Evolutionary conservation across 805 yeast genomes (phyloP).

Genomic region (Vanderwaltozyma yarrowii): DNA sequence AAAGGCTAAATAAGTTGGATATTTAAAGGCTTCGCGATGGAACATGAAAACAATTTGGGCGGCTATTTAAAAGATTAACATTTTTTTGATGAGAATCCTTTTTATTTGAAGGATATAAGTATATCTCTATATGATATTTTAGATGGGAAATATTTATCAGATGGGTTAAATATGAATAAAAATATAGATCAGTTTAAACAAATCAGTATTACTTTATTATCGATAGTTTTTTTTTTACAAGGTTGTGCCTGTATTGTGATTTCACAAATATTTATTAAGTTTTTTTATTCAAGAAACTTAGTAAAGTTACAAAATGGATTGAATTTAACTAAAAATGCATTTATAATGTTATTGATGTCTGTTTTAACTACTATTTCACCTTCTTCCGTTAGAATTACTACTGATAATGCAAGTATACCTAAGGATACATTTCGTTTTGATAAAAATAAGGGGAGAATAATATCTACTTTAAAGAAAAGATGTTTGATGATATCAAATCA

Average conservation of each 20-base stretch:
- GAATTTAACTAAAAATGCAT: conserved; percentile 48
- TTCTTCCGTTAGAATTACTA: conserved; percentile 40
- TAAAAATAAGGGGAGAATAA: conserved; percentile 13
- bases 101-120: too few species aligned
- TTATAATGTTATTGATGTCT: conserved; percentile 44
- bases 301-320: conserved; percentile 33
- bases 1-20: too few species aligned
- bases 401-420: conserved; percentile 31
- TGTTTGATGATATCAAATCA: conserved; percentile 74
- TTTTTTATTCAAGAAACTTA: conserved; percentile 26
- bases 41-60: too few species aligned
- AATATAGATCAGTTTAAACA: too few species aligned
- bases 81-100: too few species aligned
- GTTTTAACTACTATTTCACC: conserved; percentile 44
- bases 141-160: too few species aligned
- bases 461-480: conserved; percentile 34
- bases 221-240: conserved; percentile 2
- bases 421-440: conserved; percentile 25
- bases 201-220: background rate
- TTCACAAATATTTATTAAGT: background rate
- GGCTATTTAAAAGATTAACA: too few species aligned
- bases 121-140: too few species aligned
- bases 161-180: too few species aligned
- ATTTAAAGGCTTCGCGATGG: too few species aligned
- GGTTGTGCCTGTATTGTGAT: conserved; percentile 2